phyloP scores from a whole-genome alignment of 2,329 filamentous ascomycete genomes.

The Pseudogymnoascus sp. region DNA sequence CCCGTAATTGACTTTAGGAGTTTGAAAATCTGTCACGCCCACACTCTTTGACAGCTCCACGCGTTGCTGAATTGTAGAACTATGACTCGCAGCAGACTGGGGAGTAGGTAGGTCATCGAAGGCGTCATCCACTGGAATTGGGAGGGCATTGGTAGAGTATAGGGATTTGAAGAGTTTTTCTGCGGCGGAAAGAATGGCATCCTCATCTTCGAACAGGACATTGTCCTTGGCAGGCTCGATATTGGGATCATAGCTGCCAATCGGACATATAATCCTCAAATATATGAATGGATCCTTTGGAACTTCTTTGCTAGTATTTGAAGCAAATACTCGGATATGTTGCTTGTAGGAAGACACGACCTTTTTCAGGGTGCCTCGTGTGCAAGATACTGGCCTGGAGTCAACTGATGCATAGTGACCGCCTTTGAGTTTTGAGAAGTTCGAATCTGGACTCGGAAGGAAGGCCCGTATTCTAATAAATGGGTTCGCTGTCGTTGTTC shows the following conservation, averaged over 20 bases:
- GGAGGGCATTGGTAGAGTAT: constrained; percentile 13
- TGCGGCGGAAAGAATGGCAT: constrained; percentile 33
- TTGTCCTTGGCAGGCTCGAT: constrained; percentile 67
- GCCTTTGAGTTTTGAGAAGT: constrained; percentile 40
- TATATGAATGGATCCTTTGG: constrained; percentile 54
- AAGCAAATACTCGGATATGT: constrained; percentile 35
- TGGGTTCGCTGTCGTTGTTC: neutral
- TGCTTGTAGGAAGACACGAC: constrained; percentile 49
- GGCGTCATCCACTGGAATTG: constrained; percentile 35
- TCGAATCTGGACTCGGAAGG: constrained; percentile 47
- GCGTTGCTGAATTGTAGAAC: neutral
- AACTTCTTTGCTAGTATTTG: constrained; percentile 21
- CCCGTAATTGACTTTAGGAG: neutral
- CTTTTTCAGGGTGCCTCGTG: constrained; percentile 53
- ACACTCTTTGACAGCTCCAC: neutral
- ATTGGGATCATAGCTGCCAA: constrained; percentile 63
- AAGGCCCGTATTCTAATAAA: constrained; percentile 48
- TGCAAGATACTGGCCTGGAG: constrained; percentile 53
- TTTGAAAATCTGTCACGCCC: neutral
- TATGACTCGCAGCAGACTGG: constrained; percentile 1
- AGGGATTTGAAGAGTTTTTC: constrained; percentile 26
- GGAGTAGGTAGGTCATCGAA: constrained; percentile 29
- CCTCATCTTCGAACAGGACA: constrained; percentile 58
- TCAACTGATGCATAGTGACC: constrained; percentile 63
- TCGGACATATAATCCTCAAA: constrained; percentile 56